phyloP scores from a whole-genome alignment of 768 basidiomycete genomes.

The Paxillus ammoniavirescens region DNA sequence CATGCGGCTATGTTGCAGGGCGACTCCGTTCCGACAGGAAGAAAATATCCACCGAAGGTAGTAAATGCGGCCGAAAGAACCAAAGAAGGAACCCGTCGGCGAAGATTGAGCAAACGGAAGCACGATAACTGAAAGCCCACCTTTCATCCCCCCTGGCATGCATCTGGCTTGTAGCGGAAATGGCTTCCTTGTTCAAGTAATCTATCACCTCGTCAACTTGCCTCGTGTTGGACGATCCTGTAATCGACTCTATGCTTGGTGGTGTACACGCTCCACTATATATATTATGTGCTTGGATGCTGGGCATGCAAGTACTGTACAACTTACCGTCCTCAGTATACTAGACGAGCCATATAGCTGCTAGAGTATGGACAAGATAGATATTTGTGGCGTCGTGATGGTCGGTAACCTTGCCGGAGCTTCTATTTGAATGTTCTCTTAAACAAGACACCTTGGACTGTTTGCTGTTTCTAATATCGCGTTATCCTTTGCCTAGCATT shows the following conservation, averaged over 20 bases:
- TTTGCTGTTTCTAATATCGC: not conserved
- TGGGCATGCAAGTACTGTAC: no score
- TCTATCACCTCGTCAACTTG: constrained; percentile 11
- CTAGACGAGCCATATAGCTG: no score
- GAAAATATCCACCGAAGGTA: constrained; percentile 10
- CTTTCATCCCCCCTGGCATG: constrained; percentile 7
- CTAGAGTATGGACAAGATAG: not conserved
- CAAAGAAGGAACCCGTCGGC: constrained; percentile 28
- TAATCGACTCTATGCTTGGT: not conserved
- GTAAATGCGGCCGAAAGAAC: constrained; percentile 15
- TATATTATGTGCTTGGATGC: no score
- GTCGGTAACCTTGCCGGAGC: not conserved
- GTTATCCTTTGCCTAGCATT: not conserved
- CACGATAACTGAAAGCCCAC: constrained; percentile 19
- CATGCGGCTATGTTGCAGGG: constrained; percentile 16
- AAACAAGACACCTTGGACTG: not conserved
- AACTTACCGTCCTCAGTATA: no score
- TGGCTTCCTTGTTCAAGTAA: constrained; percentile 16
- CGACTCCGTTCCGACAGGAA: constrained; percentile 6
- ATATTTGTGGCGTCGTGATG: not conserved
- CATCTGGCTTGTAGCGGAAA: constrained; percentile 17
- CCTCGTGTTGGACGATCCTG: constrained; percentile 10
- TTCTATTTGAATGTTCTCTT: not conserved
- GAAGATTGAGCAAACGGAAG: constrained; percentile 35
- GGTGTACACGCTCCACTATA: no score